These are phyloP conservation scores for Corymbia calophylla DNA, from an alignment of 441 rosid genomes.

Conservation along the genomic window DNA sequence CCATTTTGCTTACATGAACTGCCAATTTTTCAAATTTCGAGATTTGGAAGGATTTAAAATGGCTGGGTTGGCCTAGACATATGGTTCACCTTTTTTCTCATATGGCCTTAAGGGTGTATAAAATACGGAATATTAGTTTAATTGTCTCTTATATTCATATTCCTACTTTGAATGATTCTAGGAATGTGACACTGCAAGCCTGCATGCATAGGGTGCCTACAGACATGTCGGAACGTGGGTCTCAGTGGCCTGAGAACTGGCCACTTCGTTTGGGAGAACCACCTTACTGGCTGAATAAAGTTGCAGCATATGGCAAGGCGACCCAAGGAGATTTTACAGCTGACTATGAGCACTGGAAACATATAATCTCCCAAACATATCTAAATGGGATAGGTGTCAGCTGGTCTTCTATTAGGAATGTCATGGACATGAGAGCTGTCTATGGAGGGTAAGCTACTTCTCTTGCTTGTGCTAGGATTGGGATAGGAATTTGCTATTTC, in stretches of 20 bases:
- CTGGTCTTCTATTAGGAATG: constrained; percentile 51
- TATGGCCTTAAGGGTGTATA: background rate
- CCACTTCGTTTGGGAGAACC: constrained; percentile 4
- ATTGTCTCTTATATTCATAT: background rate
- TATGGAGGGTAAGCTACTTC: constrained; percentile 13
- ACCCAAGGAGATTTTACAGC: constrained; percentile 10
- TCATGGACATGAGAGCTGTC: constrained; percentile 16
- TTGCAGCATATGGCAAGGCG: constrained; percentile 1
- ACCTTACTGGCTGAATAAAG: constrained; percentile 10
- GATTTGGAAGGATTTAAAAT: background rate
- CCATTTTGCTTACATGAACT: background rate
- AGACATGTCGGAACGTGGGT: constrained; percentile 10
- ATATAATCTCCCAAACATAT: constrained; percentile 9
- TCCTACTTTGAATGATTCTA: background rate
- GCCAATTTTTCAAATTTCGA: background rate
- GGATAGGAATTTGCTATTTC: background rate
- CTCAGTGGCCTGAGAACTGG: constrained; percentile 16
- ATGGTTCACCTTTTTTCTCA: background rate
- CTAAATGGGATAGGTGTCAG: constrained; percentile 24
- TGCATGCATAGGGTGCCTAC: constrained; percentile 12
- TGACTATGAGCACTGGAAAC: constrained; percentile 14
- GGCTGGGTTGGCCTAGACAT: background rate
- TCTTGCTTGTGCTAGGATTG: background rate
- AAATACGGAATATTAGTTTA: background rate
- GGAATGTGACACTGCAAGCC: constrained; percentile 9